Evolutionary conservation across 2,329 filamentous ascomycete genomes (phyloP), one percentile per base, ranked within the genome.

Genomic region (Periconia sp.): DNA sequence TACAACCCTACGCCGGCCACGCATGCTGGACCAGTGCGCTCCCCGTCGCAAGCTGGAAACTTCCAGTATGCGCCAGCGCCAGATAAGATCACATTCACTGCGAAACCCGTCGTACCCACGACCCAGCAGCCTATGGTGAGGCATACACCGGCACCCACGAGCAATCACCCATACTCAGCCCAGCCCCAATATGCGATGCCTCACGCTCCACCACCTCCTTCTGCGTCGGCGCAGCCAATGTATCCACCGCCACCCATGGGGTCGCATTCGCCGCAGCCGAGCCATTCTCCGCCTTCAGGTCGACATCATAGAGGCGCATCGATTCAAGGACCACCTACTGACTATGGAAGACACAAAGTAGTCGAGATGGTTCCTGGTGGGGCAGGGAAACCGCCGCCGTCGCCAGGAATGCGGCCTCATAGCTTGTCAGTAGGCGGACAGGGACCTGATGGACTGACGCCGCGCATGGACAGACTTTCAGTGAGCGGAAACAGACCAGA

Each of bases 401-500:
- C 66, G 16, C 62, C 65, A 3, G 57, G 58, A 21, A 34, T 57
- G 45, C 65, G 60, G 29, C 69, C 68, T 17, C 67, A 69, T 40
- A 56, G 61, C 39, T 50, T 62, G 19, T 63, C 62, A 4, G 59
- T 65, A 13, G 50, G 54, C 37, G 57, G 61, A 7, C 48, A 46
- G 12, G 48, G 57, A n/a, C 57, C 61, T 9, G 63, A 68, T 16
- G 72, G 70, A 2, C 57, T 77, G 17, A 60, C 55, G 6, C 59
- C 61, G 24, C 68, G 72, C 25, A 75, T 76, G 73, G 69, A 75
- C 37, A 66, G 73, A 33, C 65, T 78, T 18, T 76, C 74, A 1
- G 74, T 78, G 21, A 74, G 72, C 46, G 75, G 75, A 7, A 72
- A 72, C 45, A 61, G 73, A 31, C 71, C 72, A 17, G 67, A 74